A percentile compares a stretch with the other conserved stretches of the same genome.
Conservation (phyloP, 1,284 basidiomycete species). For the Phylloboletellus chloephorus region DNA sequence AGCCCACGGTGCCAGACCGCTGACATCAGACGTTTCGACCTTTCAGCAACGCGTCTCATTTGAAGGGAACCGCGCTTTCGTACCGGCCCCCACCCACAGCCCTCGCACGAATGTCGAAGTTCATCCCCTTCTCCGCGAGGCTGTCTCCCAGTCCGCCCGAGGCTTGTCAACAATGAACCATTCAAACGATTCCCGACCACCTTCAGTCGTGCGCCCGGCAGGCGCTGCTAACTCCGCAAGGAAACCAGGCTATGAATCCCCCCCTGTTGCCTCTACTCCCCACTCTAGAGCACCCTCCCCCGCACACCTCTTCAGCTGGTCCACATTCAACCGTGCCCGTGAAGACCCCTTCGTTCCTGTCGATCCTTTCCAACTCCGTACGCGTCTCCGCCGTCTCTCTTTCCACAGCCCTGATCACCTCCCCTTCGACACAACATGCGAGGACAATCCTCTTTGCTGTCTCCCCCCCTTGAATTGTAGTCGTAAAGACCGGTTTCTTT, state of each 20-base stretch:
- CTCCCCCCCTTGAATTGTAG: conserved; percentile 16
- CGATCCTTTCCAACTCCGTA: conserved; percentile 40
- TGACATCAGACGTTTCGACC: conserved; percentile 27
- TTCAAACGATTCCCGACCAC: conserved; percentile 11
- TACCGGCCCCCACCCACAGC: conserved; percentile 28
- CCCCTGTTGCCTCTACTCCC: conserved; percentile 27
- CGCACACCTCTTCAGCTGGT: conserved; percentile 36
- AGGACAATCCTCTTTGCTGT: conserved; percentile 23
- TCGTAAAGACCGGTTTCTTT: conserved; percentile 11
- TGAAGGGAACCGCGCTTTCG: conserved; percentile 35
- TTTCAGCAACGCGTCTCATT: conserved; percentile 36
- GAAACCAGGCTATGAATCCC: conserved; percentile 16
- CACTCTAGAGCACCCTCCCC: conserved; percentile 44
- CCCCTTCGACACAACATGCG: conserved; percentile 21
- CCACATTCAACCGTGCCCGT: conserved; percentile 34
- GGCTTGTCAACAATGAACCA: conserved; percentile 13
- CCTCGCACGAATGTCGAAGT: conserved; percentile 25
- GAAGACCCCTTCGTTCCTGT: conserved; percentile 49
- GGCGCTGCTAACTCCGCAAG: conserved; percentile 6
- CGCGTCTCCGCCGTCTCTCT: conserved; percentile 26
- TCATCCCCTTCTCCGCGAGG: conserved; percentile 25
- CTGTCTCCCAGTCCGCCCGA: conserved; percentile 4
- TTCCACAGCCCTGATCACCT: conserved; percentile 16
- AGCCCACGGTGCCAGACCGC: conserved; percentile 17
- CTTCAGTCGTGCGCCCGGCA: conserved; percentile 14